Conservation (phyloP, 2,329 filamentous ascomycete species). For the Hypomyces perniciosus region DNA sequence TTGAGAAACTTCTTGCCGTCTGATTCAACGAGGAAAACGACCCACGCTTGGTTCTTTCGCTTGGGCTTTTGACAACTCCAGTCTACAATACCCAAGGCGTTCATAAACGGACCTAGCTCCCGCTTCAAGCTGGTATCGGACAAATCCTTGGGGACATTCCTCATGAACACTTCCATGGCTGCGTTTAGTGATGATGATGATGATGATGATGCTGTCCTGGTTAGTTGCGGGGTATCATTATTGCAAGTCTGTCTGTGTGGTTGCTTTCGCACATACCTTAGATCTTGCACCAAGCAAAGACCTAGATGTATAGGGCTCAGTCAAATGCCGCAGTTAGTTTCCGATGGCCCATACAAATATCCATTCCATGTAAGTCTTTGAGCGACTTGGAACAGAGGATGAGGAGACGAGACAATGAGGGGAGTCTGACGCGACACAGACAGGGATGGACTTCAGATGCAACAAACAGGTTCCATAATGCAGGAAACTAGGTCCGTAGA, state of each 20-base stretch:
- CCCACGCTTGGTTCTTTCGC: constrained; percentile 27
- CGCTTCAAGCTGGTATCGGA: constrained; percentile 30
- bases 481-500: no score
- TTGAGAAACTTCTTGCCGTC: constrained; percentile 40
- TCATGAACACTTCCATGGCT: constrained; percentile 43
- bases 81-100: constrained; percentile 33
- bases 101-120: constrained; percentile 37
- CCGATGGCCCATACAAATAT: no score
- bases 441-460: no score
- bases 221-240: neutral
- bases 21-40: constrained; percentile 36
- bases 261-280: no score
- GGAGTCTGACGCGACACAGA: no score
- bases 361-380: no score
- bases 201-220: neutral
- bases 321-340: neutral
- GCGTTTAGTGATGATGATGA: neutral
- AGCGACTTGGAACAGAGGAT: no score
- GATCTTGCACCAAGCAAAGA: no score
- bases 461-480: no score
- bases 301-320: neutral
- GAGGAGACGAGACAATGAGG: no score
- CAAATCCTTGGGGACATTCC: constrained; percentile 36
- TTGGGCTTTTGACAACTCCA: constrained; percentile 40
- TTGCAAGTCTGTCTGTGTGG: neutral